Evolutionary conservation across 352 stramenopile genomes (phyloP).

Genomic region (Peronospora belbahrii): DNA sequence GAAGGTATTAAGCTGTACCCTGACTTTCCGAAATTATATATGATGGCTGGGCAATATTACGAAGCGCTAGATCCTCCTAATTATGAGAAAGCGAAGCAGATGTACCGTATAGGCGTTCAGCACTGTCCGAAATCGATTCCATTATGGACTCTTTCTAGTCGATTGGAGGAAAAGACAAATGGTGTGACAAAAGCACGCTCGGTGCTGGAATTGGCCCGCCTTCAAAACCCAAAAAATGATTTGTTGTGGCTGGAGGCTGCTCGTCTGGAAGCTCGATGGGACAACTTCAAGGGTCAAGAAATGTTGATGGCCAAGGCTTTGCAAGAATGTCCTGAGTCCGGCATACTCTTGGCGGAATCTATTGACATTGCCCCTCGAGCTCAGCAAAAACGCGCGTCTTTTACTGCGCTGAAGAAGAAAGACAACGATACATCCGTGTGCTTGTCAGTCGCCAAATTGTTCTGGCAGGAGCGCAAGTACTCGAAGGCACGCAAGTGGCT

Average conservation of each 20-base stretch:
- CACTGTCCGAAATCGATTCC: slow-evolving; percentile 88
- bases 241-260: slow-evolving; percentile 95
- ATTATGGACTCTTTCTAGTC: slow-evolving; percentile 92
- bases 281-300: slow-evolving; percentile 92
- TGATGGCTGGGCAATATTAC: slow-evolving; percentile 96
- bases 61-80: slow-evolving; percentile 44
- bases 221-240: slow-evolving; percentile 93
- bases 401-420: slow-evolving; percentile 94
- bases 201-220: slow-evolving; percentile 92
- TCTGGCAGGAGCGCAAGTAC: slow-evolving; percentile 93
- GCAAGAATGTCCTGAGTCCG: slow-evolving; percentile 94
- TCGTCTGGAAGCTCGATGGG: slow-evolving; percentile 86
- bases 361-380: slow-evolving; percentile 91
- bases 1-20: slow-evolving; percentile 88
- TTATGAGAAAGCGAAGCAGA: slow-evolving; percentile 81
- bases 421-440: slow-evolving; percentile 97
- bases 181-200: slow-evolving; percentile 94
- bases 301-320: slow-evolving; percentile 95
- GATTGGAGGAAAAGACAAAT: slow-evolving; percentile 87
- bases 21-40: slow-evolving; percentile 93
- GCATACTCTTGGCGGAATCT: slow-evolving; percentile 92
- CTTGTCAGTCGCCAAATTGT: slow-evolving; percentile 92
- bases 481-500: slow-evolving; percentile 97
- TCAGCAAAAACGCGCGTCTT: slow-evolving; percentile 94
- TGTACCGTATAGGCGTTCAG: slow-evolving; percentile 90